Percentiles rank a stretch among this genome's conserved stretches.
Conservation (phyloP, 2,329 filamentous ascomycete genomes). For the Exutisphaerella laricina region DNA sequence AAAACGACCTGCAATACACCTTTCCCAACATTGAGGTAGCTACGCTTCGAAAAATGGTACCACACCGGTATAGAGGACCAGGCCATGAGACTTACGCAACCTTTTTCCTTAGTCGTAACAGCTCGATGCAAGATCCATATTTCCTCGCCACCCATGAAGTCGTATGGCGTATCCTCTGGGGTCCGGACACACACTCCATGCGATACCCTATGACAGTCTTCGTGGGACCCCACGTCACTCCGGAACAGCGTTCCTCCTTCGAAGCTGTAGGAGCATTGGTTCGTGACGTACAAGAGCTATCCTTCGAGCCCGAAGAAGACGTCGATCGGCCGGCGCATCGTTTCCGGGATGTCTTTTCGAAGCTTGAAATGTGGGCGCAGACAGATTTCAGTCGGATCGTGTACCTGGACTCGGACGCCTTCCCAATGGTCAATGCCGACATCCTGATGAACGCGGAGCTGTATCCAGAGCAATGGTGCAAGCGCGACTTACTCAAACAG, state of each 20-base stretch:
- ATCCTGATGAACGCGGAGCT: constrained; percentile 26
- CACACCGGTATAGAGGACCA: constrained; percentile 26
- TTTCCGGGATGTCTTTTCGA: constrained; percentile 35
- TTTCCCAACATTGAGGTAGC: background rate
- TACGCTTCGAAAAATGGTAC: constrained; percentile 8
- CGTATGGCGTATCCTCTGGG: constrained; percentile 33
- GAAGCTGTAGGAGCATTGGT: constrained; percentile 33
- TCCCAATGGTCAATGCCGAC: constrained; percentile 31
- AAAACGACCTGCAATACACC: background rate
- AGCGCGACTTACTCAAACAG: constrained; percentile 19
- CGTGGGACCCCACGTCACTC: constrained; percentile 32
- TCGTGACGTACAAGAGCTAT: constrained; percentile 28
- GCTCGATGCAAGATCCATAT: constrained; percentile 33
- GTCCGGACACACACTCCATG: constrained; percentile 20
- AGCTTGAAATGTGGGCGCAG: constrained; percentile 35
- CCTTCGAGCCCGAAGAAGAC: constrained; percentile 30
- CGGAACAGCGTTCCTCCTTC: constrained; percentile 29
- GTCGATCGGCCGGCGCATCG: constrained; percentile 23
- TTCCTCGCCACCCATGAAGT: constrained; percentile 33
- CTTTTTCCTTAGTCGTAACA: constrained; percentile 31
- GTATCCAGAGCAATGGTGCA: constrained; percentile 22
- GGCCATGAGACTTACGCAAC: constrained; percentile 30
- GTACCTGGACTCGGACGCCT: constrained; percentile 34
- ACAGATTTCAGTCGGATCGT: constrained; percentile 30
- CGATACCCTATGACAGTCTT: constrained; percentile 31